phyloP scores from a whole-genome alignment of 345 rosid species.

The Moringa oleifera region DNA sequence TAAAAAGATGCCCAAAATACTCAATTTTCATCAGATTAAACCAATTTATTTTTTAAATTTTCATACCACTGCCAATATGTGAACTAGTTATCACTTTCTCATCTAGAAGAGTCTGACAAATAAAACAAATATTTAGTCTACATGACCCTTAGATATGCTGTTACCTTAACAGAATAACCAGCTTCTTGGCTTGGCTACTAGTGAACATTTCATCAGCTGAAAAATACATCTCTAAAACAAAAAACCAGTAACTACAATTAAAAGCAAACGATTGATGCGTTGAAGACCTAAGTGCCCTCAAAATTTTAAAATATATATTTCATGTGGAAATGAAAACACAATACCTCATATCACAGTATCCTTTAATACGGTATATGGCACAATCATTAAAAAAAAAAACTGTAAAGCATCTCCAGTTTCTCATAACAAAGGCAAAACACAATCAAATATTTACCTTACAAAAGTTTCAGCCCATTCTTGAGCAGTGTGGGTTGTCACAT shows the following conservation, averaged over 20 bases:
- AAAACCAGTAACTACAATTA: no score
- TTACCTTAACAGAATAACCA: not conserved
- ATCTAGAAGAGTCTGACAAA: not conserved
- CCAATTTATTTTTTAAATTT: no score
- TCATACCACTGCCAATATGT: not conserved
- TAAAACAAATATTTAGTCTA: not conserved
- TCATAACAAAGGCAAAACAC: not conserved
- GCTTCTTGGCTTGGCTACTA: not conserved
- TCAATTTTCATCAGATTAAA: not conserved
- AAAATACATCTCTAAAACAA: no score
- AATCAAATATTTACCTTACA: constrained; percentile 55
- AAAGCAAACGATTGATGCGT: no score
- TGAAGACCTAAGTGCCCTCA: not conserved
- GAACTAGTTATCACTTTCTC: not conserved
- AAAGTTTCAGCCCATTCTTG: constrained; percentile 99
- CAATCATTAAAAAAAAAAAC: not conserved
- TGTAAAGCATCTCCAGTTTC: not conserved
- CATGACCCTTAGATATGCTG: not conserved
- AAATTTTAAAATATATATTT: not conserved
- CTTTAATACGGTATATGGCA: not conserved
- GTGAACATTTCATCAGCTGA: not conserved
- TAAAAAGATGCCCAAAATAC: not conserved
- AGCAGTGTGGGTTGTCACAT: constrained; percentile 85
- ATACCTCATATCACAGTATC: not conserved
- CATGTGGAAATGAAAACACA: not conserved